These are phyloP conservation scores for Colletotrichum tanaceti DNA, from an alignment of 2,329 filamentous ascomycete genomes.

Conservation along the genomic window DNA sequence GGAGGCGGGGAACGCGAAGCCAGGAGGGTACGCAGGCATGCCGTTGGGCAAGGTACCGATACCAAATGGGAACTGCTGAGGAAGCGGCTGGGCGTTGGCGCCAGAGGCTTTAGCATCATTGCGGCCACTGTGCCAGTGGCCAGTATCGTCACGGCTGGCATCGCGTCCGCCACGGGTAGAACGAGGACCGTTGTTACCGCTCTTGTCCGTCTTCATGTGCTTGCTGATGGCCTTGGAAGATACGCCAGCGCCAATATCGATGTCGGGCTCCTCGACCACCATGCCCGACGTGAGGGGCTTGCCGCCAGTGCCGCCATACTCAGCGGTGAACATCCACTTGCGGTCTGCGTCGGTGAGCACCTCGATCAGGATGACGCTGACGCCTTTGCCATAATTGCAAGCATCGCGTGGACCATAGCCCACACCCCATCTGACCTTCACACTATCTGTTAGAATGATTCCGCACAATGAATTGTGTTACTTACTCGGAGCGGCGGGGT, in stretches of 20 bases:
- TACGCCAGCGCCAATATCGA: slow-evolving; percentile 97
- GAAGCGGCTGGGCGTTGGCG: slow-evolving; percentile 42
- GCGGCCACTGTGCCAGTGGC: slow-evolving; percentile 48
- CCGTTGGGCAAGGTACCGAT: slow-evolving; percentile 55
- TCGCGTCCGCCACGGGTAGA: slow-evolving; percentile 63
- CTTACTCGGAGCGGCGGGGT: slow-evolving; percentile 68
- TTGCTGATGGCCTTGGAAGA: slow-evolving; percentile 88
- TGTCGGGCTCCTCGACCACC: slow-evolving; percentile 96
- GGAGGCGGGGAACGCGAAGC: slow-evolving; percentile 54
- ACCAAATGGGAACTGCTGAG: slow-evolving; percentile 53
- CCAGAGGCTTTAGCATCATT: slow-evolving; percentile 43
- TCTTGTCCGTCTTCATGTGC: slow-evolving; percentile 76
- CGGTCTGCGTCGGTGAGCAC: slow-evolving; percentile 95
- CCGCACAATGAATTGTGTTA: slow-evolving; percentile 39
- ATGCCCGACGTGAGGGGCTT: slow-evolving; percentile 82
- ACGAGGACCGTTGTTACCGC: slow-evolving; percentile 73
- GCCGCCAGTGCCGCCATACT: slow-evolving; percentile 92
- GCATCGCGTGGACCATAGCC: slow-evolving; percentile 97
- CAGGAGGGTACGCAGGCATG: slow-evolving; percentile 56
- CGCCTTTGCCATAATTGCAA: slow-evolving; percentile 91
- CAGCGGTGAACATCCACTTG: slow-evolving; percentile 96
- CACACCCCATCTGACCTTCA: slow-evolving; percentile 92
- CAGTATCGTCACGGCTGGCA: slow-evolving; percentile 47
- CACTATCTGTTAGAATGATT: slow-evolving; percentile 22
- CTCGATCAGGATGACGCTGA: slow-evolving; percentile 93